Conservation (phyloP, 2,329 filamentous ascomycete genomes). For the Teratosphaeria nubilosa region DNA sequence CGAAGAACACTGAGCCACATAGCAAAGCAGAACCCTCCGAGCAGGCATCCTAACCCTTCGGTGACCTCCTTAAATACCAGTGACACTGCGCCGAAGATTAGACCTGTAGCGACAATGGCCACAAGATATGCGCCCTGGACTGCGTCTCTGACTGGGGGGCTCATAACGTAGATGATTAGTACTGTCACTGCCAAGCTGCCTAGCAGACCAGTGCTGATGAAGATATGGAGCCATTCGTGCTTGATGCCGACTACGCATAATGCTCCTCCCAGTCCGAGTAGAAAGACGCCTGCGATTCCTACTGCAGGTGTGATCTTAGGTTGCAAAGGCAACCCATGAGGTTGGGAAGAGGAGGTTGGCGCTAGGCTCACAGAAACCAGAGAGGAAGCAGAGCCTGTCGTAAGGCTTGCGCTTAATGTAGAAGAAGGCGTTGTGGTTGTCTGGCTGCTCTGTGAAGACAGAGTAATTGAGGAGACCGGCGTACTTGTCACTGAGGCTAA, state of each 20-base stretch:
- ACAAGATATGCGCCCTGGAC: conserved; percentile 82
- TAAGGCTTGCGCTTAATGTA: not conserved
- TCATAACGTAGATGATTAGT: conserved; percentile 83
- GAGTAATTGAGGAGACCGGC: not conserved
- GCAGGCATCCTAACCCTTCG: conserved; percentile 72
- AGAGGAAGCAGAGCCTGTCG: not conserved
- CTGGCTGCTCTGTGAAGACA: not conserved
- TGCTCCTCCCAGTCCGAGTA: conserved; percentile 60
- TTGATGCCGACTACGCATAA: conserved; percentile 75
- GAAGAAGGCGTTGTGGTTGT: not conserved
- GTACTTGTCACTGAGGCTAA: not conserved
- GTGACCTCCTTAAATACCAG: conserved; percentile 77
- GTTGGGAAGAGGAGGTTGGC: not conserved
- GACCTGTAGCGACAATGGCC: conserved; percentile 61
- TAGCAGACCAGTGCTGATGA: conserved; percentile 67
- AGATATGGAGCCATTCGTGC: conserved; percentile 65
- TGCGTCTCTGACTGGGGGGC: conserved; percentile 59
- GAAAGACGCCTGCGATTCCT: conserved; percentile 65
- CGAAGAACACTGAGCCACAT: conserved; percentile 85
- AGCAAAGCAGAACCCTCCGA: conserved; percentile 73
- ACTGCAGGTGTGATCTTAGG: conserved; percentile 72
- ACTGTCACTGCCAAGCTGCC: conserved; percentile 63
- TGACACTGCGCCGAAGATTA: conserved; percentile 62
- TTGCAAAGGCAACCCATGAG: conserved; percentile 60
- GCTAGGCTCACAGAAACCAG: not conserved